phyloP scores from a whole-genome alignment of 2,329 filamentous ascomycete genomes.

The Chrysosphaeria jannelii region DNA sequence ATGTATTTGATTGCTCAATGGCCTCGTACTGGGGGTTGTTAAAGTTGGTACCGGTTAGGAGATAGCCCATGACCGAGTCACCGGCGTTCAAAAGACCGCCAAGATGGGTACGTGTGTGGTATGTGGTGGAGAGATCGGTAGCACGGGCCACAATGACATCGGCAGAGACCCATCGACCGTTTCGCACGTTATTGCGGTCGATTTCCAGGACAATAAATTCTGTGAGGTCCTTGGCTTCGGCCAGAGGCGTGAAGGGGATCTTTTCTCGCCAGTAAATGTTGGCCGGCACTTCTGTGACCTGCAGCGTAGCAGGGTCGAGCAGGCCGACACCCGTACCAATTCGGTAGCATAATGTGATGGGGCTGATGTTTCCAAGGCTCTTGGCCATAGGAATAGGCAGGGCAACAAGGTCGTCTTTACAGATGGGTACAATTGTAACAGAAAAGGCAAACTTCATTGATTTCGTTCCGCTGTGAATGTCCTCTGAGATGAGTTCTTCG shows the following conservation, averaged over 20 bases:
- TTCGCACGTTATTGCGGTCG: conserved; percentile 42
- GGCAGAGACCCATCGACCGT: conserved; percentile 57
- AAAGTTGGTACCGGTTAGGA: conserved; percentile 68
- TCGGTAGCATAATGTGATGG: conserved; percentile 58
- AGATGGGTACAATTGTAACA: conserved; percentile 70
- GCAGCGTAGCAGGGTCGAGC: conserved; percentile 68
- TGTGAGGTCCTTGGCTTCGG: conserved; percentile 57
- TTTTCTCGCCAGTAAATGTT: conserved; percentile 53
- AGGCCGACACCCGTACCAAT: conserved; percentile 77
- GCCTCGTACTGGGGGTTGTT: conserved; percentile 70
- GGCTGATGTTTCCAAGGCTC: conserved; percentile 62
- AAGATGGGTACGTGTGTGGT: conserved; percentile 73
- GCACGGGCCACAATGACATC: conserved; percentile 73
- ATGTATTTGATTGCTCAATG: conserved; percentile 47
- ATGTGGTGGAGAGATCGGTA: conserved; percentile 57
- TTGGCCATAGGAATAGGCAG: conserved; percentile 73
- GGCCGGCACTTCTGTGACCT: conserved; percentile 60
- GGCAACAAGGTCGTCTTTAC: conserved; percentile 91
- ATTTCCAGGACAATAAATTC: conserved; percentile 94
- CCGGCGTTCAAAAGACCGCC: conserved; percentile 62
- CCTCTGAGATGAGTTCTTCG: conserved; percentile 54
- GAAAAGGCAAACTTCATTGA: conserved; percentile 91
- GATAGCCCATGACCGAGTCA: conserved; percentile 85
- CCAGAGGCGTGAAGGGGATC: conserved; percentile 53
- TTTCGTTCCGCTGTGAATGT: conserved; percentile 68